Evolutionary conservation across 2,329 filamentous ascomycete species (phyloP).

Genomic region (Microdochium paspali): DNA sequence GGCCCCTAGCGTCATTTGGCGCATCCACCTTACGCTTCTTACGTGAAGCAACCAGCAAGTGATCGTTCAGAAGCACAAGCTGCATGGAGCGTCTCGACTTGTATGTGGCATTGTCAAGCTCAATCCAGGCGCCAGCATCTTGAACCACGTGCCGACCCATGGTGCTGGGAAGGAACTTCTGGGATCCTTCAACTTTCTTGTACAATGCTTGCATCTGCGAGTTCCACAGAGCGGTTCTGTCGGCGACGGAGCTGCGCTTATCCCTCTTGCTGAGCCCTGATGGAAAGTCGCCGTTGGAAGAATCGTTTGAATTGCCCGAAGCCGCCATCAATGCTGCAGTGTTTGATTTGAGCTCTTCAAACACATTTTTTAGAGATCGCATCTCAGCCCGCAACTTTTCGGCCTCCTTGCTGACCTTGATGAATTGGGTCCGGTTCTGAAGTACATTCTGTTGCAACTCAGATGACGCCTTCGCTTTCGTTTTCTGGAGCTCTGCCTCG

Average conservation of each 20-base stretch:
- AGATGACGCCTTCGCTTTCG: slow-evolving; percentile 68
- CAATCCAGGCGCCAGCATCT: slow-evolving; percentile 89
- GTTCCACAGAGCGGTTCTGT: slow-evolving; percentile 58
- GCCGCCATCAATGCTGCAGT: slow-evolving; percentile 55
- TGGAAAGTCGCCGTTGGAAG: slow-evolving; percentile 41
- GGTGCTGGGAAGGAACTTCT: slow-evolving; percentile 88
- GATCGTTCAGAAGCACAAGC: slow-evolving; percentile 88
- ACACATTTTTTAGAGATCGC: slow-evolving; percentile 79
- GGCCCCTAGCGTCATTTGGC: slow-evolving; percentile 37
- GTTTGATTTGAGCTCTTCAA: slow-evolving; percentile 83
- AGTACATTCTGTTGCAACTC: slow-evolving; percentile 94
- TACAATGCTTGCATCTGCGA: slow-evolving; percentile 74
- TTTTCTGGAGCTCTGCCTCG: slow-evolving; percentile 63
- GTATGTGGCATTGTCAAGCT: slow-evolving; percentile 95
- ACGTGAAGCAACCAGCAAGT: slow-evolving; percentile 79
- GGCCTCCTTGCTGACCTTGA: slow-evolving; percentile 98
- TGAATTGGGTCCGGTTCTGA: slow-evolving; percentile 95
- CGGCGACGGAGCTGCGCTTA: slow-evolving; percentile 81
- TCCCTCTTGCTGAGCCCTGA: slow-evolving; percentile 56
- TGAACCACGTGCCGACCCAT: slow-evolving; percentile 89
- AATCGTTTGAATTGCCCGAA: slow-evolving; percentile 41
- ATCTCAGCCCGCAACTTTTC: slow-evolving; percentile 97
- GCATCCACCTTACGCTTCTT: slow-evolving; percentile 86
- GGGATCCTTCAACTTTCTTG: slow-evolving; percentile 95
- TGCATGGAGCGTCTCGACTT: slow-evolving; percentile 84